Conservation (phyloP, 2,329 filamentous ascomycete genomes). For the Neopestalotiopsis sp. region DNA sequence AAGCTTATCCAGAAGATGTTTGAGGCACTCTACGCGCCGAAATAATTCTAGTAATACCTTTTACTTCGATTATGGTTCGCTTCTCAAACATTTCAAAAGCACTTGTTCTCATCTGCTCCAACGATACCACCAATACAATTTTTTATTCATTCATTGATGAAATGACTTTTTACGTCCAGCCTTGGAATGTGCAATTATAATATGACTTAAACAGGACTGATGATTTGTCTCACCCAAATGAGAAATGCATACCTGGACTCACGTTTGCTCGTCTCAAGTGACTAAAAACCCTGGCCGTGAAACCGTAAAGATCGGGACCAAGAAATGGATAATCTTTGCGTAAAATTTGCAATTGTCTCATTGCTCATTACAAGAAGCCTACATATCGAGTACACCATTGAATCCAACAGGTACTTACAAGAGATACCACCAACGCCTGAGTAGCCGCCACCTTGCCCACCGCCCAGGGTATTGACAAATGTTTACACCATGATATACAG, state of each 20-base stretch:
- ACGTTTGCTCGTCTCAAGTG: no score
- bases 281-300: no score
- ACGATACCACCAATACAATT: neutral
- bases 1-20: neutral
- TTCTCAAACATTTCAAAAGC: neutral
- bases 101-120: neutral
- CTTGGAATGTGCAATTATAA: neutral
- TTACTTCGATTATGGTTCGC: conserved; percentile 3
- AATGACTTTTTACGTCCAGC: neutral
- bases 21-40: neutral
- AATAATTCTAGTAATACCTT: neutral
- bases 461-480: neutral
- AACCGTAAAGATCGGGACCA: no score
- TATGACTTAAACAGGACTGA: no score
- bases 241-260: no score
- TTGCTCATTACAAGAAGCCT: neutral
- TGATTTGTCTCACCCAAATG: no score
- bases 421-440: neutral
- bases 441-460: neutral
- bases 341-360: neutral
- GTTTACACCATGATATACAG: neutral
- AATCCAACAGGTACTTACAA: neutral
- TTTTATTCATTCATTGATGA: neutral
- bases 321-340: no score
- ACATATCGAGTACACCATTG: neutral